Base-by-base conservation (phyloP, 345 rosid species). In the Populus simonii region DNA sequence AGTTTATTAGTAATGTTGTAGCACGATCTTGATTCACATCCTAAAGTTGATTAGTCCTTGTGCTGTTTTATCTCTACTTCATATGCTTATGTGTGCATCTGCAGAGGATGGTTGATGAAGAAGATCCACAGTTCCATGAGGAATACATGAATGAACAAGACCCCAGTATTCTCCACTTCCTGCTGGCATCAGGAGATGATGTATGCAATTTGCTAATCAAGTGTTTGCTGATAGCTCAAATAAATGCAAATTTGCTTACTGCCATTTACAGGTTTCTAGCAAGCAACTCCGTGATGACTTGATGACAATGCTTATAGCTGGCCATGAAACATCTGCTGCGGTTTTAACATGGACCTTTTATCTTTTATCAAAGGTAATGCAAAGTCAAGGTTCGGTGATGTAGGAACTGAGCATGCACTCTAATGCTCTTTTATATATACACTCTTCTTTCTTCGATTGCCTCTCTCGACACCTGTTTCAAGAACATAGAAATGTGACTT, bases 271-370 rank as follows among this genome's bases (percentile, higher is more conserved):
- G 99, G 97, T 95, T 74, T 90, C 96, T 53, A 93, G 97, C 84
- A 93, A 93, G 85, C 99, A 95, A 83, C 99, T 95, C 36, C 92
- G 98, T 53, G 99, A 95, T 85, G 99, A 95, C 82, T 85, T 95
- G 85, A 95, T 95, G 99, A 95, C 99, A 41, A 74, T 95, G 97
- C 99, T 95, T 83, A 95, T 95, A 80, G 99, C 99, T 25, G 99
- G 99, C 73, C 99, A 95, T 77, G 99, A 95, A 87, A 95, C 99
- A 33, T 88, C 99, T 10, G 99, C 99, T 36, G 99, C 99, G 6
- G 96, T 95, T 65, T 83, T 93, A 76, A 95, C 99, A 38, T 95
- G 99, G 99, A 95, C 98, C 18, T 95, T 95, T 83, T 92, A 93
- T 84, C 96, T 95, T 47, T 80, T 95, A 53, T 85, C 98, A 67